Evolutionary conservation across 495 filamentous ascomycete genomes (phyloP).

Genomic region (Neurospora sp.): DNA sequence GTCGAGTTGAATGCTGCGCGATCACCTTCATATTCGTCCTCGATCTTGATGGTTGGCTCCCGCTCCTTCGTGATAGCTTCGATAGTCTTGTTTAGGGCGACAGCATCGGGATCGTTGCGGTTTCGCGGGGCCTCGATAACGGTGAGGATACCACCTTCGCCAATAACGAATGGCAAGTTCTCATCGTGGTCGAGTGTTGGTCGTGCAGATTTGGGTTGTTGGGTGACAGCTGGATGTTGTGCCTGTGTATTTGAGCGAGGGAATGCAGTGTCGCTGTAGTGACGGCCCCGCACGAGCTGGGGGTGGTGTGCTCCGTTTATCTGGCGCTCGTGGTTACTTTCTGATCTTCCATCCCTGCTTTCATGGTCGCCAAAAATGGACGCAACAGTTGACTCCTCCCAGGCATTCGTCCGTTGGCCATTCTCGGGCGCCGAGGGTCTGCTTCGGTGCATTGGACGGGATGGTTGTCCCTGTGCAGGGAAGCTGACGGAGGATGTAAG

Average conservation of each 20-base stretch:
- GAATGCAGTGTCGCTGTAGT: constrained; percentile 14
- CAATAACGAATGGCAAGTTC: constrained; percentile 23
- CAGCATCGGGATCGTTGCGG: constrained; percentile 3
- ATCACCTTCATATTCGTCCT: constrained; percentile 16
- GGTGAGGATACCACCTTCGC: constrained; percentile 23
- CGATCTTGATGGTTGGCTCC: constrained; percentile 11
- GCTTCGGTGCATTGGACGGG: constrained; percentile 23
- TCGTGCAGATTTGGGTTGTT: constrained; percentile 2
- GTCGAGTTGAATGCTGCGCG: constrained; percentile 15
- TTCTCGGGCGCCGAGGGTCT: constrained; percentile 21
- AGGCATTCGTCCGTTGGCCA: constrained; percentile 16
- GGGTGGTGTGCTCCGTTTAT: neutral
- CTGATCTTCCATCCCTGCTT: constrained; percentile 18
- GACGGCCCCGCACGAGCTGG: constrained; percentile 11
- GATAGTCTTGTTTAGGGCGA: constrained; percentile 2
- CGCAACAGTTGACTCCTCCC: constrained; percentile 29
- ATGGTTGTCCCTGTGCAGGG: constrained; percentile 10
- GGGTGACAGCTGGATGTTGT: constrained; percentile 1
- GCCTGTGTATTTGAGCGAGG: constrained; percentile 3
- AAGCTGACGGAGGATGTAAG: constrained; percentile 13
- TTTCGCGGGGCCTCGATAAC: constrained; percentile 12
- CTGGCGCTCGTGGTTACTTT: constrained; percentile 17
- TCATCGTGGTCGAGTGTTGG: constrained; percentile 10
- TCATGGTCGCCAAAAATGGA: constrained; percentile 27
- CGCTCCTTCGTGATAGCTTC: constrained; percentile 6